phyloP scores from a whole-genome alignment of 2,329 filamentous ascomycete species.

The Aureobasidium vineae region DNA sequence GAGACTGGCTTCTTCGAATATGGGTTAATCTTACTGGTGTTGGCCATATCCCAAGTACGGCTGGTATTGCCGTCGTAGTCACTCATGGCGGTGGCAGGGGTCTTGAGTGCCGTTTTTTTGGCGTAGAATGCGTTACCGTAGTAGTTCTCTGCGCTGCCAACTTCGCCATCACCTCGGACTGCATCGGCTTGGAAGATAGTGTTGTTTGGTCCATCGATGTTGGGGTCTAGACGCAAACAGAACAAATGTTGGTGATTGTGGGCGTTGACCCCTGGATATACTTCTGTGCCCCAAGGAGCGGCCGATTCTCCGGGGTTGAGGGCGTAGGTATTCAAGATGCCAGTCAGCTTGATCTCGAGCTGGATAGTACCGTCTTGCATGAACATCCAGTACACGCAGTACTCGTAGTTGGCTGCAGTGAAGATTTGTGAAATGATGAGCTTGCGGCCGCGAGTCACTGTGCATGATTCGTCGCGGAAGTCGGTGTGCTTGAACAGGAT shows the following conservation, averaged over 20 bases:
- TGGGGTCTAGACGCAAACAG: slow-evolving; percentile 82
- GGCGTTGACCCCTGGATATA: slow-evolving; percentile 86
- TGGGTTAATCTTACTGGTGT: slow-evolving; percentile 78
- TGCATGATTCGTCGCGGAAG: slow-evolving; percentile 84
- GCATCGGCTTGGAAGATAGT: slow-evolving; percentile 74
- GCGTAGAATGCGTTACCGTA: slow-evolving; percentile 91
- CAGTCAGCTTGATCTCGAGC: slow-evolving; percentile 84
- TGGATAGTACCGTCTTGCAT: slow-evolving; percentile 91
- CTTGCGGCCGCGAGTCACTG: slow-evolving; percentile 82
- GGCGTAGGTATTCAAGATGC: slow-evolving; percentile 87
- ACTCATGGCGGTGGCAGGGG: slow-evolving; percentile 64
- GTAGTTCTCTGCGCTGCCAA: slow-evolving; percentile 77
- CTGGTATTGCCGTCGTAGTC: slow-evolving; percentile 79
- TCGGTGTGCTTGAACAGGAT: slow-evolving; percentile 88
- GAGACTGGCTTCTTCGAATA: slow-evolving; percentile 80
- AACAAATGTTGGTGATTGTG: slow-evolving; percentile 91
- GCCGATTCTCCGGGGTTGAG: slow-evolving; percentile 80
- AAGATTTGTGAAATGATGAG: slow-evolving; percentile 89
- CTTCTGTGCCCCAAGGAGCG: slow-evolving; percentile 84
- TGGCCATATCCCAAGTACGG: slow-evolving; percentile 87
- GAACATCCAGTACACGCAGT: slow-evolving; percentile 84
- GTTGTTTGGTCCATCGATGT: slow-evolving; percentile 81
- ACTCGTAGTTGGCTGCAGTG: slow-evolving; percentile 95
- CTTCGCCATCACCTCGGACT: slow-evolving; percentile 65
- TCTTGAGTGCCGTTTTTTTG: slow-evolving; percentile 75